A percentile compares a stretch with the other conserved stretches of the same genome.
These are phyloP conservation scores for Aschersonia sp. DNA, from an alignment of 2,329 filamentous ascomycete species.

Conservation along the genomic window DNA sequence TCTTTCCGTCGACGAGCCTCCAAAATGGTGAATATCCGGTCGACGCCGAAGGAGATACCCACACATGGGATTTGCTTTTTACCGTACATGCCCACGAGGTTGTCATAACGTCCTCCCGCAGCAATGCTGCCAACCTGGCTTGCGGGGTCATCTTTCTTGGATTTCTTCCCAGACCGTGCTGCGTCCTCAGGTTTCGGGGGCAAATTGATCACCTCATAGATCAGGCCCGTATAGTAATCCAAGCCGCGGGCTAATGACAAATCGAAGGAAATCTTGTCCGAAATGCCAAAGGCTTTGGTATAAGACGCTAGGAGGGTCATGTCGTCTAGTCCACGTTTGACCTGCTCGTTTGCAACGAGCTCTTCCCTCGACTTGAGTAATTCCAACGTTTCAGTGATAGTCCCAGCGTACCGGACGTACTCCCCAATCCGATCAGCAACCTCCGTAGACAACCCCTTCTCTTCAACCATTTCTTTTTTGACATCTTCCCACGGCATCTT, in stretches of 20 bases:
- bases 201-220: slow-evolving; percentile 79
- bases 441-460: slow-evolving; percentile 65
- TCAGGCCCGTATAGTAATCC: slow-evolving; percentile 86
- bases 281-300: slow-evolving; percentile 60
- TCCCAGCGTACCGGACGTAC: slow-evolving; percentile 67
- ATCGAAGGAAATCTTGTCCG: slow-evolving; percentile 72
- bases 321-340: slow-evolving; percentile 68
- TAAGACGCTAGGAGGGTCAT: slow-evolving; percentile 72
- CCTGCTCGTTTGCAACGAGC: slow-evolving; percentile 55
- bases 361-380: slow-evolving; percentile 52
- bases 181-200: slow-evolving; percentile 13
- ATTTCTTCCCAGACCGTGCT: slow-evolving; percentile 24
- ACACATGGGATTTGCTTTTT: slow-evolving; percentile 59
- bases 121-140: slow-evolving; percentile 70
- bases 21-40: slow-evolving; percentile 87
- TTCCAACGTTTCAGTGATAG: slow-evolving; percentile 53
- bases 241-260: slow-evolving; percentile 78
- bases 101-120: slow-evolving; percentile 82
- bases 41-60: slow-evolving; percentile 77
- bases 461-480: slow-evolving; percentile 80
- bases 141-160: slow-evolving; percentile 37
- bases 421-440: slow-evolving; percentile 79
- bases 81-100: slow-evolving; percentile 88
- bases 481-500: slow-evolving; percentile 87
- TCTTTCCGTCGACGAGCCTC: slow-evolving; percentile 59